Evolutionary conservation across 2,329 filamentous ascomycete genomes (phyloP), one percentile per base, ranked within the genome.

Genomic region (Colletotrichum cuscutae): DNA sequence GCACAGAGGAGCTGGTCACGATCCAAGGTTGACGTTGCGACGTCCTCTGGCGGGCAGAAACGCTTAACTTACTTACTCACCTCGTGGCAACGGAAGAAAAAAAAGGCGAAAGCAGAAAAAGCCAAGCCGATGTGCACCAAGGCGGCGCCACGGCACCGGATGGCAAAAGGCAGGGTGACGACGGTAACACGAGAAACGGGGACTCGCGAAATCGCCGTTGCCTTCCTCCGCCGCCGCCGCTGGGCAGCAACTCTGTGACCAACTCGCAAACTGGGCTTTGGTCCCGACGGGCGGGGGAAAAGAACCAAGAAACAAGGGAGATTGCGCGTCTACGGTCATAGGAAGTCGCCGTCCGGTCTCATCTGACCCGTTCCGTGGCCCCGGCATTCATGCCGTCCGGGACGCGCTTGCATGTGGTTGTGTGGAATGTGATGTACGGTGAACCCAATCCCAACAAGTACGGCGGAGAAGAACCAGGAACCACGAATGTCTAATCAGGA

Each of bases 281-380:
- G 6, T 19, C 42, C 42, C 42, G 37, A 3, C 12, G 26, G 2
- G 63, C 37, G 37, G 37, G 37, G 37, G 19, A 42, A 7, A 24
- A 37, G 5, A 24, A n/a, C 15, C n/a, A 11, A 26, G 49, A 57
- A 59, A 59, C 7, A 35, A 42, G 4, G 28, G 22, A 32, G 66
- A 69, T 72, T 72, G 70, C 65, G 70, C 66, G 70, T 70, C 65
- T 49, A 19, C 26, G 46, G 59, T 65, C 13, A 28, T 69, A 26
- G 46, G 59, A 69, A 70, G 59, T 70, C 42, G 24, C 60, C 46
- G 65, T 70, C 70, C 60, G 70, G 65, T 70, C 65, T 72, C 70
- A 70, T 64, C 66, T 70, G 70, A 72, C 54, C 35, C 46, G 60
- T 57, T 35, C 60, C 66, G 65, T 63, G 24, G 59, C 32, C 60